Evolutionary conservation across 2,329 filamentous ascomycete genomes (phyloP).

Genomic region (Fonsecaea nubica): DNA sequence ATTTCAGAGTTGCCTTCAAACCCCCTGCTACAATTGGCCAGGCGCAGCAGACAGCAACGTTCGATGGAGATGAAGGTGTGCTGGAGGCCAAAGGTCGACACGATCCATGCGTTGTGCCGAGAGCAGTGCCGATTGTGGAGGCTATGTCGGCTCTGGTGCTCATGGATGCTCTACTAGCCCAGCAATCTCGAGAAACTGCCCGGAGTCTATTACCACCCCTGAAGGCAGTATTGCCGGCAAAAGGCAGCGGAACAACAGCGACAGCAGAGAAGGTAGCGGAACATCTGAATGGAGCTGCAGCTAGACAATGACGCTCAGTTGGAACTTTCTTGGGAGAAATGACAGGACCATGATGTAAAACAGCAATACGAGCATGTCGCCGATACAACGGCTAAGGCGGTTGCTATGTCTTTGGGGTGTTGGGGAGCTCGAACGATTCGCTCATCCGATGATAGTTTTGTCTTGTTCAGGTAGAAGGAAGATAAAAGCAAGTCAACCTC

Average conservation of each 20-base stretch:
- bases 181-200: constrained; percentile 68
- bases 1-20: constrained; percentile 95
- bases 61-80: constrained; percentile 75
- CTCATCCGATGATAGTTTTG: background rate
- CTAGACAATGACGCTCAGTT: background rate
- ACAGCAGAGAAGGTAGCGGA: constrained; percentile 27
- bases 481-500: background rate
- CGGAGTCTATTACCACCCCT: constrained; percentile 39
- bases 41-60: constrained; percentile 82
- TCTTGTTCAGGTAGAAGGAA: background rate
- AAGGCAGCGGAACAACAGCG: constrained; percentile 36
- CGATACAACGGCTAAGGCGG: background rate
- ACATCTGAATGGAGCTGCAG: constrained; percentile 26
- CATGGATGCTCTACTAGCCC: constrained; percentile 84
- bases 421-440: background rate
- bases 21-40: constrained; percentile 91
- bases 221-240: constrained; percentile 32
- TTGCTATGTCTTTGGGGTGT: background rate
- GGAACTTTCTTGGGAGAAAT: background rate
- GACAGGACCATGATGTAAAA: constrained; percentile 15
- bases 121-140: constrained; percentile 76
- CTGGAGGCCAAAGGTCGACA: constrained; percentile 92
- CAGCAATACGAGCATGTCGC: background rate
- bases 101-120: constrained; percentile 89
- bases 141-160: constrained; percentile 87